Percentiles rank a stretch among this genome's conserved stretches.
Conservation (phyloP, 78 protist genomes). For the Dictyostelium brefeldianum region DNA sequence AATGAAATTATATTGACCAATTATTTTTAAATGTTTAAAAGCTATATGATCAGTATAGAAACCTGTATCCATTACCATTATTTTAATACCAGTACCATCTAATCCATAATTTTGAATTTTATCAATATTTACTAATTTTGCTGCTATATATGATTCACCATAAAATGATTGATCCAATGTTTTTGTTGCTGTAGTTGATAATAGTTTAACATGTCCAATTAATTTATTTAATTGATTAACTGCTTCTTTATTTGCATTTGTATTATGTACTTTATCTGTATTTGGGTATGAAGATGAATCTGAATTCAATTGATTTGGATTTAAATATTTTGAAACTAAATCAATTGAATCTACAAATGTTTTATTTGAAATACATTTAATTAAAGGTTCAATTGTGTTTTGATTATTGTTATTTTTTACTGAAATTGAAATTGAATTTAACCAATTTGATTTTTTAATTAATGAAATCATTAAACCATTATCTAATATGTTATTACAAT, state of each 20-base stretch:
- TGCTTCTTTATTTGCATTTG: not conserved
- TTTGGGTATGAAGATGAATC: not conserved
- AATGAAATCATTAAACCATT: not conserved
- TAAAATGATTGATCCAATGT: not conserved
- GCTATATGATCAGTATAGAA: constrained; percentile 45
- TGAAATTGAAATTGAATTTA: constrained; percentile 43
- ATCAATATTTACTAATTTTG: constrained; percentile 9
- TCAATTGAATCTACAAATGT: constrained; percentile 27
- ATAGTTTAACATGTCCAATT: not conserved
- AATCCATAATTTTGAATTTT: not conserved
- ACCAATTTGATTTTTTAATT: constrained; percentile 52
- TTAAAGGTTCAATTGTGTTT: not conserved
- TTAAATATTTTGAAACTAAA: constrained; percentile 26
- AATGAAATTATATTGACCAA: constrained; percentile 56
- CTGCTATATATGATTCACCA: not conserved
- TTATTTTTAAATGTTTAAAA: constrained; percentile 34
- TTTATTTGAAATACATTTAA: constrained; percentile 22
- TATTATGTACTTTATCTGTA: not conserved
- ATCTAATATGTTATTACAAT: not conserved
- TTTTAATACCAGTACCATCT: constrained; percentile 47
- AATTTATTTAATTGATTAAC: not conserved
- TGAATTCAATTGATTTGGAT: not conserved
- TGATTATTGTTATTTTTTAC: not conserved
- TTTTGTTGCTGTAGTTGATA: not conserved
- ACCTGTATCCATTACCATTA: constrained; percentile 77